Percentiles rank a stretch among this genome's conserved stretches.
These are phyloP conservation scores for Piper betle DNA, from an alignment of 164 flowering plant genomes.

Conservation along the genomic window DNA sequence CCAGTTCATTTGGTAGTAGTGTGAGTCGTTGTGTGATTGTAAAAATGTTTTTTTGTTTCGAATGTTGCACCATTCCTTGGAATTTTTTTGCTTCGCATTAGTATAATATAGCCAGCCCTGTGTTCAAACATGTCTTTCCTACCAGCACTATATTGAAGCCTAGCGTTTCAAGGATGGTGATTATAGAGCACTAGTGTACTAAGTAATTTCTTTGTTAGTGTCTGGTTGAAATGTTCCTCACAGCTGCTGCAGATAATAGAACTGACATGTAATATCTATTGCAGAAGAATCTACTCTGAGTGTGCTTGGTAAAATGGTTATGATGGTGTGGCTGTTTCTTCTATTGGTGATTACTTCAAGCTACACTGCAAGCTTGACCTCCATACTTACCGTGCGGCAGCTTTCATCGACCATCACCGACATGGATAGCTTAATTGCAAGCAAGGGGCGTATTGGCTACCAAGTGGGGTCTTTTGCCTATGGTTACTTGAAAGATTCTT, in stretches of 20 bases:
- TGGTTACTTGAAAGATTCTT: slow-evolving; percentile 34
- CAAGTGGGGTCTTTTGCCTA: slow-evolving; percentile 70
- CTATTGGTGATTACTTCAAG: slow-evolving; percentile 63
- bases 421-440: slow-evolving; percentile 52
- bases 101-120: too few relatives aligned
- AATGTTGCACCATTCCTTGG: too few relatives aligned
- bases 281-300: slow-evolving; percentile 63
- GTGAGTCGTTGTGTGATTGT: too few relatives aligned
- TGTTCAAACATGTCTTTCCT: too few relatives aligned
- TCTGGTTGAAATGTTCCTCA: not conserved
- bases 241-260: too few relatives aligned
- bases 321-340: slow-evolving; percentile 75
- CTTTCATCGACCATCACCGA: slow-evolving; percentile 63
- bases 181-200: not conserved
- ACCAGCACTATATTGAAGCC: not conserved
- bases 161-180: not conserved
- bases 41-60: too few relatives aligned
- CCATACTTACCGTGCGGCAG: slow-evolving; percentile 70
- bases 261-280: not conserved
- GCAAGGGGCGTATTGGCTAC: slow-evolving; percentile 48
- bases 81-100: too few relatives aligned
- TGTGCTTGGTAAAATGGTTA: slow-evolving; percentile 52
- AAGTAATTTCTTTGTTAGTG: not conserved
- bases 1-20: too few relatives aligned
- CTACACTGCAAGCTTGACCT: slow-evolving; percentile 80